phyloP scores from a whole-genome alignment of 176 grass and related monocot genomes.

The Musa schizocarpa region DNA sequence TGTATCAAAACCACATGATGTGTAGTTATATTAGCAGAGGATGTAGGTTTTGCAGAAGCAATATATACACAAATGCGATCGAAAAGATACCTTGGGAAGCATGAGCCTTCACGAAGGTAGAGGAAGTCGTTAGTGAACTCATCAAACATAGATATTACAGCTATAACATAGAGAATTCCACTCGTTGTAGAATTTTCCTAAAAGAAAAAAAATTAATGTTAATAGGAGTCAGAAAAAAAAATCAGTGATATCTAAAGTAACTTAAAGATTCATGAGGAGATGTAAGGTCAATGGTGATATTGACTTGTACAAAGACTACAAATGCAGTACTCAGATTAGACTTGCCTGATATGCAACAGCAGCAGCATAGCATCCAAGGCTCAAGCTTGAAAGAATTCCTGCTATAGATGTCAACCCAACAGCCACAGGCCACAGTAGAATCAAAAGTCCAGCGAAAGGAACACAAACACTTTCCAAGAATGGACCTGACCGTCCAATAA shows the following conservation, averaged over 20 bases:
- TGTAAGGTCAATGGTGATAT: background rate
- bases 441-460: slow-evolving; percentile 19
- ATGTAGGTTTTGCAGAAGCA: background rate
- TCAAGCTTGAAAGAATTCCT: slow-evolving; percentile 21
- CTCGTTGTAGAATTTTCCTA: slow-evolving; percentile 21
- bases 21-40: too few relatives aligned
- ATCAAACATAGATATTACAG: slow-evolving; percentile 27
- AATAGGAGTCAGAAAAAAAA: background rate
- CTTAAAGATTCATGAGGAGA: background rate
- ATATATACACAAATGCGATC: background rate
- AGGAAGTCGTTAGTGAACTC: slow-evolving; percentile 25
- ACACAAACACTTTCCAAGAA: slow-evolving; percentile 24
- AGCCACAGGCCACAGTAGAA: slow-evolving; percentile 21
- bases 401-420: slow-evolving; percentile 7
- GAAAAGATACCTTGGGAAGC: slow-evolving; percentile 20
- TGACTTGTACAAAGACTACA: background rate
- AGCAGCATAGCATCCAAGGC: slow-evolving; percentile 26
- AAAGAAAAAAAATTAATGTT: background rate
- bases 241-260: too few relatives aligned
- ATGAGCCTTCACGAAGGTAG: slow-evolving; percentile 18
- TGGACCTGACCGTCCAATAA: slow-evolving; percentile 22
- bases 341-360: slow-evolving; percentile 18
- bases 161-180: slow-evolving; percentile 18
- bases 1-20: too few relatives aligned
- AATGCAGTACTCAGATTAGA: background rate